Evolutionary conservation across 305 asterid genomes (phyloP).

Genomic region (Rubia balearica): DNA sequence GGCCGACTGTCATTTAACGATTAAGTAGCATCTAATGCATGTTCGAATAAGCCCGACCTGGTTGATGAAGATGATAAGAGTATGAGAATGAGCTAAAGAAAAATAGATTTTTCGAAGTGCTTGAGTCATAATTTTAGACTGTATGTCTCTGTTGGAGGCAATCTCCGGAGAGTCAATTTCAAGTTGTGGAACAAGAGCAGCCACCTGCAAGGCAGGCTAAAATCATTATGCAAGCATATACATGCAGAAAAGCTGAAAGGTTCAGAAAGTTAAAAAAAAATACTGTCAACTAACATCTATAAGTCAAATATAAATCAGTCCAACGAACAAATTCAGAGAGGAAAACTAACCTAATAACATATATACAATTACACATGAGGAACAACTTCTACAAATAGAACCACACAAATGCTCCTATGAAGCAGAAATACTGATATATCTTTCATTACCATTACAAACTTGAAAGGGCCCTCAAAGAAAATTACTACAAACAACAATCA

Average conservation of each 20-base stretch:
- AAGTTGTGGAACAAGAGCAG: conserved; percentile 84
- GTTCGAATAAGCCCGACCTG: conserved; percentile 48
- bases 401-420: neutral
- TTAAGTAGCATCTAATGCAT: neutral
- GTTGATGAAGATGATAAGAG: conserved; percentile 79
- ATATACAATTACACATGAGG: neutral
- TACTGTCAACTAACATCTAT: neutral
- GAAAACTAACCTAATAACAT: neutral
- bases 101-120: conserved; percentile 80
- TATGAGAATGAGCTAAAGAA: conserved; percentile 64
- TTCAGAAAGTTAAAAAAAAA: conserved; percentile 8
- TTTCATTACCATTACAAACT: neutral
- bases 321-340: neutral
- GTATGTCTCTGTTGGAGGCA: conserved; percentile 46
- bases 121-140: conserved; percentile 72
- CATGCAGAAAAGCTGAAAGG: conserved; percentile 7
- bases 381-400: neutral
- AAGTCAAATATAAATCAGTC: neutral
- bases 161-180: conserved; percentile 52
- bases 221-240: conserved; percentile 13
- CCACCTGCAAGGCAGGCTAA: conserved; percentile 53
- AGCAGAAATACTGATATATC: neutral
- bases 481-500: neutral
- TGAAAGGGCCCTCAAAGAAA: neutral
- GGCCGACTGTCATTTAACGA: conserved; percentile 1